Conservation (phyloP, 768 basidiomycete genomes). For the Dendrothele bispora region DNA sequence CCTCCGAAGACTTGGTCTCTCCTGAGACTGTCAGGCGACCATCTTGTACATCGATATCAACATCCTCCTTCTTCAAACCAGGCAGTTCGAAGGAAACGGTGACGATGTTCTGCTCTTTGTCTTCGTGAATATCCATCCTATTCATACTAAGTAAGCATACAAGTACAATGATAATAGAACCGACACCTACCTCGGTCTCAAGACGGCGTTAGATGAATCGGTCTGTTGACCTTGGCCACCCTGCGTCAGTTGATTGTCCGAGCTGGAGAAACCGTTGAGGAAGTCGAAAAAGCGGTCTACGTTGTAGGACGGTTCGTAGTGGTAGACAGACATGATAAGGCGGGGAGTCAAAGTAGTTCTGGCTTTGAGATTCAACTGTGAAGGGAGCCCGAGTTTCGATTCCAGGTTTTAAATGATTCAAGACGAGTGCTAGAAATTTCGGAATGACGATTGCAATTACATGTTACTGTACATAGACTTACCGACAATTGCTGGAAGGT, state of each 20-base stretch:
- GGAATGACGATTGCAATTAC: too few species aligned
- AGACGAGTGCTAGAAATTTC: too few species aligned
- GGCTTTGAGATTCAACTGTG: too few species aligned
- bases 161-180: not conserved
- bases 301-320: conserved; percentile 45
- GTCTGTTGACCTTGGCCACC: conserved; percentile 10
- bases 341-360: too few species aligned
- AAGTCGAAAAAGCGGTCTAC: conserved; percentile 46
- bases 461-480: too few species aligned
- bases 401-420: too few species aligned
- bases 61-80: conserved; percentile 51
- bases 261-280: conserved; percentile 17
- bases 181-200: conserved; percentile 30
- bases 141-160: not conserved
- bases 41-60: conserved; percentile 52
- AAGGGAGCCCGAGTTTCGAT: too few species aligned
- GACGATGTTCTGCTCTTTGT: conserved; percentile 45
- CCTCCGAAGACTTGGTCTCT: conserved; percentile 35
- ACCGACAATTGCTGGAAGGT: too few species aligned
- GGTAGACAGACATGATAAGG: conserved; percentile 24
- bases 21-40: conserved; percentile 53
- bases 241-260: not conserved
- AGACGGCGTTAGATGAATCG: not conserved
- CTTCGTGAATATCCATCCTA: conserved; percentile 60
- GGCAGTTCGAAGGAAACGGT: conserved; percentile 62